These are phyloP conservation scores for Fusarium cyanostomum DNA, from an alignment of 2,329 filamentous ascomycete species.

Conservation along the genomic window DNA sequence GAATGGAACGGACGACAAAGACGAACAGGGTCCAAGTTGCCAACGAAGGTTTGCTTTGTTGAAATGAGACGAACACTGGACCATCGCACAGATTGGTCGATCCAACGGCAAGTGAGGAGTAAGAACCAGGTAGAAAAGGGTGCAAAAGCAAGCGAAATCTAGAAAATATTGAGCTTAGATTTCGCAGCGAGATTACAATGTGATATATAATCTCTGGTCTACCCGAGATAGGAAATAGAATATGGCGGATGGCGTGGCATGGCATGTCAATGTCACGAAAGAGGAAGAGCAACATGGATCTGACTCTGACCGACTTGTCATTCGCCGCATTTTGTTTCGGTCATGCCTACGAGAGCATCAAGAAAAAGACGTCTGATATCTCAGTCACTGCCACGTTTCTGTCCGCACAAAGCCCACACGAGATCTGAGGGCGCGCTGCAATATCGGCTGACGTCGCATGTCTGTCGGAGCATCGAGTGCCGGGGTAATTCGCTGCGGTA, in stretches of 20 bases:
- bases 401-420: constrained; percentile 6
- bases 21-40: background rate
- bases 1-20: constrained; percentile 8
- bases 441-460: constrained; percentile 42
- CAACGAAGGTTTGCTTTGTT: background rate
- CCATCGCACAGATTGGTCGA: background rate
- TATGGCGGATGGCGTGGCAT: constrained; percentile 26
- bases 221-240: constrained; percentile 28
- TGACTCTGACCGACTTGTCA: constrained; percentile 12
- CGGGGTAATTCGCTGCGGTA: background rate
- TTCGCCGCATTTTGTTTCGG: constrained; percentile 13
- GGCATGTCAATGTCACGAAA: constrained; percentile 13
- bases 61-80: background rate
- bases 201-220: constrained; percentile 11
- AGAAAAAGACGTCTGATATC: constrained; percentile 25
- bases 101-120: background rate
- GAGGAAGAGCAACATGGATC: background rate
- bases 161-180: constrained; percentile 13
- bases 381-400: constrained; percentile 9
- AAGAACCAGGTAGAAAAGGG: background rate
- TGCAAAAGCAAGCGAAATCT: constrained; percentile 27
- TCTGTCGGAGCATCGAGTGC: constrained; percentile 27
- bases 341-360: constrained; percentile 7
- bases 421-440: constrained; percentile 14
- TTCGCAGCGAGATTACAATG: constrained; percentile 24